Evolutionary conservation across 169 alveolate species (phyloP).

Genomic region (Cytauxzoon felis): DNA sequence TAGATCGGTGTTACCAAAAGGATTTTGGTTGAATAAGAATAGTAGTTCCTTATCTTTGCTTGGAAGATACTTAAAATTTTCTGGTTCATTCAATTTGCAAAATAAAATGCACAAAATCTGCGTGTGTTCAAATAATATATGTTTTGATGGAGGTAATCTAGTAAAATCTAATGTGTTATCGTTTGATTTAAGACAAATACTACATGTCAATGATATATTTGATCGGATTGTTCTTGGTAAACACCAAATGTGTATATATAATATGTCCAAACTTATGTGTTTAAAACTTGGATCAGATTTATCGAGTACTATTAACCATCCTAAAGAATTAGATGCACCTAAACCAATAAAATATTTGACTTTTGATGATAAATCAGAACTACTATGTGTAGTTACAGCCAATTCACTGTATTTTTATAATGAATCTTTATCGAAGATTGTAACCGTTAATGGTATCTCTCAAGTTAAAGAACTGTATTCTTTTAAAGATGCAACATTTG

Average conservation of each 20-base stretch:
- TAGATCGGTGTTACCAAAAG: neutral
- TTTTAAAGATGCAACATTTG: constrained; percentile 10
- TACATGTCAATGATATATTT: neutral
- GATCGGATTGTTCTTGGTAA: neutral
- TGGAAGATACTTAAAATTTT: neutral
- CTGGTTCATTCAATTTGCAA: constrained; percentile 7
- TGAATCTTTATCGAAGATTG: neutral
- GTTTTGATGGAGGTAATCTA: constrained; percentile 30
- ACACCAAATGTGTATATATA: constrained; percentile 30
- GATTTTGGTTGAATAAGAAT: constrained; percentile 41
- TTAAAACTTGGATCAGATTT: constrained; percentile 3
- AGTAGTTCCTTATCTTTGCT: neutral
- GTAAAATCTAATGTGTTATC: constrained; percentile 2
- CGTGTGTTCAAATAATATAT: constrained; percentile 18
- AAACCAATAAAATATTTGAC: neutral
- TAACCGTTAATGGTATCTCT: neutral
- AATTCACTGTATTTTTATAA: neutral
- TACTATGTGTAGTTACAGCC: constrained; percentile 11
- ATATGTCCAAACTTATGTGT: constrained; percentile 17
- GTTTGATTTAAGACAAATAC: constrained; percentile 20
- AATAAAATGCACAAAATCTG: constrained; percentile 33
- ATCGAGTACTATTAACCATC: neutral
- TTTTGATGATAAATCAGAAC: neutral
- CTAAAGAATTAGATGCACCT: neutral
- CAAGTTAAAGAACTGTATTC: constrained; percentile 3